phyloP scores from a whole-genome alignment of 441 rosid species.

The Sinapis alba region DNA sequence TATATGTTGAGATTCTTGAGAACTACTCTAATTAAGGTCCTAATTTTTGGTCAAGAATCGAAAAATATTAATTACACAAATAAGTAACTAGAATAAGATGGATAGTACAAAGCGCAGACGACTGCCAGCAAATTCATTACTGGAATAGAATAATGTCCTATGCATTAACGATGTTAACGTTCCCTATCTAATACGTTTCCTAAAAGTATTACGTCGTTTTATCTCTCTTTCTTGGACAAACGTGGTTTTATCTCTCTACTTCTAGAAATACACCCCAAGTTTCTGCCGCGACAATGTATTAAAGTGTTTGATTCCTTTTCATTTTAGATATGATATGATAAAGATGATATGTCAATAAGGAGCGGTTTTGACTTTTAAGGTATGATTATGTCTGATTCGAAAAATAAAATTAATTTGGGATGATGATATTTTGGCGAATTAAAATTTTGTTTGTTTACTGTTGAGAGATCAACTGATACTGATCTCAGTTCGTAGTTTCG shows the following conservation, averaged over 20 bases:
- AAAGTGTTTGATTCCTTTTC: not conserved
- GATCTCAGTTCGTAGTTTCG: not conserved
- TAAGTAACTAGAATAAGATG: not conserved
- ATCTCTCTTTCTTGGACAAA: not conserved
- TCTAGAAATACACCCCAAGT: not conserved
- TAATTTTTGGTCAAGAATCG: not conserved
- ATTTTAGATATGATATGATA: not conserved
- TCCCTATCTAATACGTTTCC: not conserved
- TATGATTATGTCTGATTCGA: not conserved
- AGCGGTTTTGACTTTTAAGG: not conserved
- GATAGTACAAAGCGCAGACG: not conserved
- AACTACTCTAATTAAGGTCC: too few species aligned
- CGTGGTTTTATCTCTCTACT: not conserved
- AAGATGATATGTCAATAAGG: not conserved
- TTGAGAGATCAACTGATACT: not conserved
- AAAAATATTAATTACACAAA: not conserved
- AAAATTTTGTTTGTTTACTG: not conserved
- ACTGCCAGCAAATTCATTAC: not conserved
- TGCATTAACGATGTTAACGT: not conserved
- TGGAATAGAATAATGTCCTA: not conserved
- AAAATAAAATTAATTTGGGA: not conserved
- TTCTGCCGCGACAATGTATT: not conserved
- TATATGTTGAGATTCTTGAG: too few species aligned
- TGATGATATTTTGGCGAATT: not conserved
- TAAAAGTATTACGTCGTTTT: not conserved